Percentiles rank a stretch among this genome's conserved stretches.
phyloP scores from a whole-genome alignment of 148 eudicot genomes.

The Vaccinium macrocarpon region DNA sequence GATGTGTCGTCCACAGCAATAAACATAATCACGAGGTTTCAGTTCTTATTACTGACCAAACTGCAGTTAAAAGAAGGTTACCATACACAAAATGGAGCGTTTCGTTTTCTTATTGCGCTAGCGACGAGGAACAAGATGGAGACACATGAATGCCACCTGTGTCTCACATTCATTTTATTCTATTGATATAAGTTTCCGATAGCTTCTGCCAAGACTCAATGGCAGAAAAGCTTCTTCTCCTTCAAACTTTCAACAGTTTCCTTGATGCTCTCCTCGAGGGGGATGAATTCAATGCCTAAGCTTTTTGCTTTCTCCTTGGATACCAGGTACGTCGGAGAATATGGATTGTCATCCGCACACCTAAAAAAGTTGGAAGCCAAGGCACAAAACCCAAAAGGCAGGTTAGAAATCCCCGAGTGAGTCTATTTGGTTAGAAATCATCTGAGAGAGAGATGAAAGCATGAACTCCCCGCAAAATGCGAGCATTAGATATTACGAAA shows the following conservation, averaged over 20 bases:
- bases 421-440: not conserved
- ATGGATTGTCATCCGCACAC: conserved; percentile 55
- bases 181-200: not conserved
- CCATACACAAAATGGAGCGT: not conserved
- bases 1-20: not conserved
- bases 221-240: conserved; percentile 44
- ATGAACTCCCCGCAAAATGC: not conserved
- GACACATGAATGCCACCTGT: not conserved
- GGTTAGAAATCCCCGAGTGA: not conserved
- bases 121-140: not conserved
- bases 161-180: not conserved
- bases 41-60: not conserved
- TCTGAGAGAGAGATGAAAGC: not conserved
- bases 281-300: conserved; percentile 55
- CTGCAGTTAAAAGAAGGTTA: not conserved
- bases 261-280: conserved; percentile 45
- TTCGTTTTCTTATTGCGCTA: not conserved
- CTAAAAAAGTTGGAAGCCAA: conserved; percentile 28
- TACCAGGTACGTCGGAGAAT: conserved; percentile 35
- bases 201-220: not conserved
- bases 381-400: not conserved
- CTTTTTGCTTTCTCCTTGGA: conserved; percentile 46
- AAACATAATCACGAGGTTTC: not conserved
- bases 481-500: not conserved
- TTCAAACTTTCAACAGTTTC: conserved; percentile 66